Evolutionary conservation across 768 basidiomycete genomes (phyloP).

Genomic region (Hericium alpestre): DNA sequence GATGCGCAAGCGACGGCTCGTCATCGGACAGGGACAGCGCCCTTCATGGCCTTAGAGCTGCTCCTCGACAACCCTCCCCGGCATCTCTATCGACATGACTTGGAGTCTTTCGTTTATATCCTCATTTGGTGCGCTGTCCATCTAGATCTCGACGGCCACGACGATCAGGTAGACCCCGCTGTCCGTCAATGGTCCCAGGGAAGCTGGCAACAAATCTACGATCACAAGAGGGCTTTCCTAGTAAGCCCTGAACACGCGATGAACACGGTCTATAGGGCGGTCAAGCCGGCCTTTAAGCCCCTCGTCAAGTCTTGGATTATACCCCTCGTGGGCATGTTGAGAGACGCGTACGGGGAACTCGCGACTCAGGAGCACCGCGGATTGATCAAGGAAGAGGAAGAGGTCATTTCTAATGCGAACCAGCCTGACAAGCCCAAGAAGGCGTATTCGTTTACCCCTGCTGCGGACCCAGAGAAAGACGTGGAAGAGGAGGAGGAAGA

Average conservation of each 20-base stretch:
- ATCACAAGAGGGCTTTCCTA: too few relatives aligned
- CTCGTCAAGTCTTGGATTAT: neutral
- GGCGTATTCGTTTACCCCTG: too few relatives aligned
- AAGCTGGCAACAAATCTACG: too few relatives aligned
- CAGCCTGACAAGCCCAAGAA: neutral
- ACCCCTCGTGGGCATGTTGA: neutral
- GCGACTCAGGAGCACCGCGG: neutral
- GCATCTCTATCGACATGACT: neutral
- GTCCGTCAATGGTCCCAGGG: neutral
- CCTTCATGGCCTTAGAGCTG: neutral
- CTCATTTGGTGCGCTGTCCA: neutral
- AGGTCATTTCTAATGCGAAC: neutral
- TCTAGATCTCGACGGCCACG: neutral
- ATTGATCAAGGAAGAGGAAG: neutral
- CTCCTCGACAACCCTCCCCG: neutral
- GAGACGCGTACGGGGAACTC: neutral
- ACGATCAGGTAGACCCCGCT: neutral
- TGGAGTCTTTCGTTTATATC: neutral
- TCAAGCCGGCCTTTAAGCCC: neutral
- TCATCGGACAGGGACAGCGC: neutral
- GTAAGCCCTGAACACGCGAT: neutral
- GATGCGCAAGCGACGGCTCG: neutral
- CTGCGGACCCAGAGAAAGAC: too few relatives aligned
- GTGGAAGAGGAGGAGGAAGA: too few relatives aligned
- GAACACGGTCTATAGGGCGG: neutral